Conservation (phyloP, 768 basidiomycete species). For the Mycena belliarum region DNA sequence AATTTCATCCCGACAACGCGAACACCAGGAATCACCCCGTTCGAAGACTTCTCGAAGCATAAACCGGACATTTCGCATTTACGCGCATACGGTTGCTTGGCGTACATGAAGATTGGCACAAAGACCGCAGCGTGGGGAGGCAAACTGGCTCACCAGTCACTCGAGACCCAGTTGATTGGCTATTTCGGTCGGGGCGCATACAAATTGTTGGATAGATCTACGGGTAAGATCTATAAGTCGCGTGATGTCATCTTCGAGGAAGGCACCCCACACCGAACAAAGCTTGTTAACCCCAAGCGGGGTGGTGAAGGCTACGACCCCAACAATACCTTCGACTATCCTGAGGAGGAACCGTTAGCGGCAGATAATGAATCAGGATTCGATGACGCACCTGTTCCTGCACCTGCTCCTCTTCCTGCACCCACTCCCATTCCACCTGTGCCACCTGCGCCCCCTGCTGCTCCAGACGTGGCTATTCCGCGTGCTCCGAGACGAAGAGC, state of each 20-base stretch:
- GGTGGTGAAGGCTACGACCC: not conserved
- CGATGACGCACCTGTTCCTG: not conserved
- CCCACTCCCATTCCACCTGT: not conserved
- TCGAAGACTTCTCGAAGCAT: not conserved
- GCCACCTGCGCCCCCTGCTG: not conserved
- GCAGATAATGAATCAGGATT: too few species aligned
- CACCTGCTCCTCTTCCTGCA: not conserved
- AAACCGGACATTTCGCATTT: slow-evolving; percentile 22
- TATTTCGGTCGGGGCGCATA: not conserved
- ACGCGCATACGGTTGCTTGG: slow-evolving; percentile 25
- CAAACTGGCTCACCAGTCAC: not conserved
- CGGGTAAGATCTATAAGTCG: not conserved
- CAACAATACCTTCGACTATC: not conserved
- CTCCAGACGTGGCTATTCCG: not conserved
- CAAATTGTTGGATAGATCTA: not conserved
- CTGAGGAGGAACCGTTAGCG: too few species aligned
- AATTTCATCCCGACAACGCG: not conserved
- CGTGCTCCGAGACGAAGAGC: too few species aligned
- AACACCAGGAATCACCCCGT: not conserved
- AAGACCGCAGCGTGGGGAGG: too few species aligned
- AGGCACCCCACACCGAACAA: not conserved
- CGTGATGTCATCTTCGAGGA: not conserved
- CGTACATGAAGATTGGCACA: slow-evolving; percentile 20
- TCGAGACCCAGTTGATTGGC: not conserved
- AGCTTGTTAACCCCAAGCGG: not conserved